These are phyloP conservation scores for Beauveria sp. DNA, from an alignment of 2,329 filamentous ascomycete genomes.

Conservation along the genomic window DNA sequence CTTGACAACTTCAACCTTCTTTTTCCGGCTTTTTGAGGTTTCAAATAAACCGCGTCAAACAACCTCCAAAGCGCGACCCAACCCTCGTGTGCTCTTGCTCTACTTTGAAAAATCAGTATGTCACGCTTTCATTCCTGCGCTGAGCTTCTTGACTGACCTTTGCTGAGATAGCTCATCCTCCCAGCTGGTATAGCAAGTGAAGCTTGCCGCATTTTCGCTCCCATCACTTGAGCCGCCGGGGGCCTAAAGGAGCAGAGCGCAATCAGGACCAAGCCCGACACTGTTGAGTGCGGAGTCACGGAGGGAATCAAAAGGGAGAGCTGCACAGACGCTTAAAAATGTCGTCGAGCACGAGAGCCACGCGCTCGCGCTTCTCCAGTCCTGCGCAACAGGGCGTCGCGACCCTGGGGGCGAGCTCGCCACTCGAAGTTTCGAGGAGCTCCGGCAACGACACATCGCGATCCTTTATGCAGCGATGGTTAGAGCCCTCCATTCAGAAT, in stretches of 20 bases:
- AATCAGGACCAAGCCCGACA: not conserved
- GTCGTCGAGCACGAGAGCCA: slow-evolving; percentile 39
- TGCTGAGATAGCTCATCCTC: not conserved
- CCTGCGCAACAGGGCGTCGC: slow-evolving; percentile 29
- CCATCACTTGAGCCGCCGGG: not conserved
- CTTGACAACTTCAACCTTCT: not conserved
- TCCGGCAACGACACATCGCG: slow-evolving; percentile 32
- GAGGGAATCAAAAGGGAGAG: slow-evolving; percentile 13
- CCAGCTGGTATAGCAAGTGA: not conserved
- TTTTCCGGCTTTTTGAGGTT: not conserved
- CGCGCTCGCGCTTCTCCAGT: slow-evolving; percentile 51
- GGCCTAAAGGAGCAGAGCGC: not conserved
- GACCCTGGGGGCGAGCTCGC: slow-evolving; percentile 18
- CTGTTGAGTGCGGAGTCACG: not conserved
- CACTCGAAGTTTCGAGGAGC: slow-evolving; percentile 31
- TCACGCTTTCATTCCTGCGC: not conserved
- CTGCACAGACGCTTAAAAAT: slow-evolving; percentile 22
- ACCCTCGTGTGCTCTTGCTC: not conserved
- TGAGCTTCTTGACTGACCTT: not conserved
- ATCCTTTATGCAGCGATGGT: slow-evolving; percentile 48
- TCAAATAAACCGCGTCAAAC: slow-evolving; percentile 6
- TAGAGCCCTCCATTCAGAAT: slow-evolving; percentile 50
- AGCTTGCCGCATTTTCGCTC: not conserved
- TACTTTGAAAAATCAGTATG: not conserved
- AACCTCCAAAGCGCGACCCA: slow-evolving; percentile 2